These are phyloP conservation scores for Sporothrix variecibatus DNA, from an alignment of 2,329 filamentous ascomycete genomes.

Conservation along the genomic window DNA sequence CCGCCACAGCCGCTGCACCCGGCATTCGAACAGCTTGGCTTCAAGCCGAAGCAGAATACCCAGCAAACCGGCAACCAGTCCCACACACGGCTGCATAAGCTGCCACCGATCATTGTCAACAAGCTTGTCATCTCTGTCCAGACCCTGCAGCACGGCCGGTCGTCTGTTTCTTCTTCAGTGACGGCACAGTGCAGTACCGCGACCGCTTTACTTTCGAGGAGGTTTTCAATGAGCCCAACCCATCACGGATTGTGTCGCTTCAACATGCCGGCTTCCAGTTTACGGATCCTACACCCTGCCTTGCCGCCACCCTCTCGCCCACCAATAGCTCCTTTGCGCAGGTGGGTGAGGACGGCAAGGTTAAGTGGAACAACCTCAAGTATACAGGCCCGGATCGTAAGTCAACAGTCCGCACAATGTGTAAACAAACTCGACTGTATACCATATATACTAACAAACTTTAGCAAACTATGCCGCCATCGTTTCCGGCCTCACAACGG, in stretches of 20 bases:
- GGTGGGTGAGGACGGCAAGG: constrained; percentile 58
- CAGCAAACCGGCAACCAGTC: constrained; percentile 29
- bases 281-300: constrained; percentile 53
- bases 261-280: constrained; percentile 79
- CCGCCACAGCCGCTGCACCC: constrained; percentile 67
- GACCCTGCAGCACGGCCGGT: constrained; percentile 70
- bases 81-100: constrained; percentile 56
- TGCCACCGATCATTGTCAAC: constrained; percentile 67
- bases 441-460: constrained; percentile 27
- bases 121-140: constrained; percentile 72
- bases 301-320: constrained; percentile 60
- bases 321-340: constrained; percentile 61
- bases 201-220: constrained; percentile 73
- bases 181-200: constrained; percentile 78
- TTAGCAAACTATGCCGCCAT: constrained; percentile 59
- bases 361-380: constrained; percentile 60
- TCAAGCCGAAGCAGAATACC: constrained; percentile 33
- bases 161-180: constrained; percentile 72
- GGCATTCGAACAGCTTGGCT: constrained; percentile 74
- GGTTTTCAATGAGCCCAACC: constrained; percentile 64
- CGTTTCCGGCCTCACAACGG: constrained; percentile 62
- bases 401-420: constrained; percentile 25
- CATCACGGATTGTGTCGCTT: constrained; percentile 67
- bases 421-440: background rate
- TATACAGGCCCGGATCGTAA: constrained; percentile 54